Evolutionary conservation across 495 filamentous ascomycete genomes (phyloP), one percentile per base, ranked within the genome.

Genomic region (Aspergillus sclerotioniger): DNA sequence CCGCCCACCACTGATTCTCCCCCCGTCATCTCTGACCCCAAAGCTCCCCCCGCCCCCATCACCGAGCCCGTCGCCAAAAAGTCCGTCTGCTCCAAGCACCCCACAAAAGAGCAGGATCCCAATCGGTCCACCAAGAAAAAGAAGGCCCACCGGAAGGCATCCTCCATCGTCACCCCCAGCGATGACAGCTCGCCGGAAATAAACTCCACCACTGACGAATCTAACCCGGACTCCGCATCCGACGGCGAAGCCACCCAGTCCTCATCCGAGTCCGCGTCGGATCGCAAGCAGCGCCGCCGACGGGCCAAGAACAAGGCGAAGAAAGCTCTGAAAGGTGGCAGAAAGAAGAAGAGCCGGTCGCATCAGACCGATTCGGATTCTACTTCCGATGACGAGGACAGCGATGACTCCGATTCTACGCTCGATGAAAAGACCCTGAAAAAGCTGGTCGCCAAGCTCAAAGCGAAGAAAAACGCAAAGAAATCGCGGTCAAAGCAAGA

Each of bases 371-470:
- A 76, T 0, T 71, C 69, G 3, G 72, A 74, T 0, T 68, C 73
- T 0, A 68, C 72, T n/a, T 61, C 64, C 6, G 62, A 66, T 15
- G 62, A 58, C 8, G 61, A 67, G 12, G 67, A 66, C 2, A 69
- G 56, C 0, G 68, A 72, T 8, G 68, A 67, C 19, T 59, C 68
- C 10, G 69, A 70, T 29, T 32, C 60, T 9, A 45, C 60, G 28
- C 41, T 67, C 44, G 61, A 74, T 51, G 73, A 77, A 58, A 80
- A 76, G 59, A 69, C 79, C 29, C 57, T 74, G 16, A 76, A 76
- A 60, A 79, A 79, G 57, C 63, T 77, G 58, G 73, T 80, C 47
- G 65, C 76, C n/a, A 82, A 77, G 59, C 70, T 75, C 39, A 83
- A 82, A 66, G 67, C 76, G 13, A 79, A 71, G 44, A 71, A 70